These are phyloP conservation scores for Heritiera littoralis DNA, from an alignment of 345 rosid species.

Conservation along the genomic window DNA sequence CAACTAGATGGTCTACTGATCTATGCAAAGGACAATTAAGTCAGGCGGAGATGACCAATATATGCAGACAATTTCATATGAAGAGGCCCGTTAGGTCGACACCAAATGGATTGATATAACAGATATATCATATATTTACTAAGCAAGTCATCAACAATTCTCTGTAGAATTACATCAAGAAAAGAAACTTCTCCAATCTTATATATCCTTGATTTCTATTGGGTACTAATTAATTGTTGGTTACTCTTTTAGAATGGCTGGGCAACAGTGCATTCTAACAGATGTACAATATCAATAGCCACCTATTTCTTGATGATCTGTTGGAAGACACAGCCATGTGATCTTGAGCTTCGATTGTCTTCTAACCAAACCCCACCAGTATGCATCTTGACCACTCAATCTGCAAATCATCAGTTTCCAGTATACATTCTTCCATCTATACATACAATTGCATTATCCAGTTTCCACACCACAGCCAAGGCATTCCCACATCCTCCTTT, in stretches of 20 bases:
- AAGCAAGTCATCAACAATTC: neutral
- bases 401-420: neutral
- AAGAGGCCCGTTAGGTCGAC: neutral
- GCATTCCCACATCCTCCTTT: constrained; percentile 19
- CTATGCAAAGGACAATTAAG: neutral
- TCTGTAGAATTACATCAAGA: neutral
- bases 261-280: neutral
- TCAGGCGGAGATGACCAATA: neutral
- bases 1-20: neutral
- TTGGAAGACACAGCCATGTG: constrained; percentile 40
- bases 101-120: neutral
- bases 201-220: neutral
- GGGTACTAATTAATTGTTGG: neutral
- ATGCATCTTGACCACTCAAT: constrained; percentile 17
- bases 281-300: neutral
- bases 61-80: neutral
- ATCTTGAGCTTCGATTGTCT: constrained; percentile 20
- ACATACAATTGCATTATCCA: constrained; percentile 11
- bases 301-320: constrained; percentile 11
- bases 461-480: neutral
- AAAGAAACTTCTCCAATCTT: neutral
- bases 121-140: neutral
- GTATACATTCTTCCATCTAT: constrained; percentile 13
- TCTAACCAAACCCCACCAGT: constrained; percentile 12
- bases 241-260: neutral